Evolutionary conservation across 495 filamentous ascomycete species (phyloP), one percentile per base, ranked within the genome.

Genomic region (Hypoxylon fuscum): DNA sequence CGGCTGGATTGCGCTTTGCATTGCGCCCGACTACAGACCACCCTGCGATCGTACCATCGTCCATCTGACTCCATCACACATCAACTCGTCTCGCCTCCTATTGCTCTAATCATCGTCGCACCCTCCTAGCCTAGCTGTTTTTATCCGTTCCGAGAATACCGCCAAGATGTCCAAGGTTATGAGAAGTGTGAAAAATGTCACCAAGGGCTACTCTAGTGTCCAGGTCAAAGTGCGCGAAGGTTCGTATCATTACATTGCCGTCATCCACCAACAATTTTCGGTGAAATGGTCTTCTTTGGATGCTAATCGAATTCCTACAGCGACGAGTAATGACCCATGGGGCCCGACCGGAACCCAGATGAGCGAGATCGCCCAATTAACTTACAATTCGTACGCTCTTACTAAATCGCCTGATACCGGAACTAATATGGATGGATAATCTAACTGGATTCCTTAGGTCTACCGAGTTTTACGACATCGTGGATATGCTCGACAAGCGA

Each of bases 201-300:
- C 96, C 69, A 98, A 98, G 80, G 96, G 96, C 69, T 99, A 99
- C 76, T 97, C 96, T 20, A 87, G 84, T 61, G 91, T 96, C 71
- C 93, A 99, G 83, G 91, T 98, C 70, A 99, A 97, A 81, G 96
- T 99, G 75, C 91, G 96, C 80, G 97, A 98, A 94, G 94, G 94
- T 97, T 83, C 59, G 90, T 82, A n/a, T n/a, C n/a, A n/a, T n/a
- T n/a, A 57, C 59, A 34, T 14, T 55, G 46, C 53, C 61, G 42
- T 17, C 31, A 27, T 18, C 17, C 45, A n/a, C 15, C 25, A 48
- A 53, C 27, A 0, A 27, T 48, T 15, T 9, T 22, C 32, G 37
- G 9, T 49, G n/a, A n/a, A n/a, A n/a, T 40, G 29, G 52, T 35
- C 15, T 29, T 40, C 42, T 47, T 45, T 5, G 14, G 31, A 45